These are phyloP conservation scores for Penicillium nucicola DNA, from an alignment of 495 filamentous ascomycete genomes.

Conservation along the genomic window DNA sequence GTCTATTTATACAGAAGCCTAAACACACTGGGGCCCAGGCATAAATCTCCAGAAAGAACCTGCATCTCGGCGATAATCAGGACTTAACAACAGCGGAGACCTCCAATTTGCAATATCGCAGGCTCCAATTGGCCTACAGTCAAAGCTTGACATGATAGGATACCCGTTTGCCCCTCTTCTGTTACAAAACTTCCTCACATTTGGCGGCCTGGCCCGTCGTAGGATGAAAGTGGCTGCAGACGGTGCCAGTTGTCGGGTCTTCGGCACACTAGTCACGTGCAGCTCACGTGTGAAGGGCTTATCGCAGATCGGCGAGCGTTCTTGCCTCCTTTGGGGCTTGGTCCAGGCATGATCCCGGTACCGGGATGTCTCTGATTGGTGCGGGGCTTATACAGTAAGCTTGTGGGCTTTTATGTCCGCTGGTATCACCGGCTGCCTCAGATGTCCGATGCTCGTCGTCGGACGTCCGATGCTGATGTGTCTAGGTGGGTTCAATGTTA, in stretches of 20 bases:
- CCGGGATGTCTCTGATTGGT: neutral
- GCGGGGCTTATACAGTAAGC: no score
- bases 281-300: neutral
- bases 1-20: neutral
- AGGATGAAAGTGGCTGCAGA: neutral
- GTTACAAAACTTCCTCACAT: neutral
- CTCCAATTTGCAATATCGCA: neutral
- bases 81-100: neutral
- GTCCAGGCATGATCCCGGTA: neutral
- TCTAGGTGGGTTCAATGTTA: no score
- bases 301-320: neutral
- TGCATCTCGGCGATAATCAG: neutral
- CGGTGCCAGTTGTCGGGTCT: neutral
- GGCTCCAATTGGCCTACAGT: neutral
- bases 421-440: neutral
- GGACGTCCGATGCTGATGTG: neutral
- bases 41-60: neutral
- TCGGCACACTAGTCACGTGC: neutral
- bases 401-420: neutral
- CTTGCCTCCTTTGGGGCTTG: neutral
- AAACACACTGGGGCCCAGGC: neutral
- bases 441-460: neutral
- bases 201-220: constrained; percentile 3
- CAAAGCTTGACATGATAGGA: neutral
- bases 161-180: neutral